Conservation (phyloP, 257 asterid genomes). For the Thymus mandschuricus region DNA sequence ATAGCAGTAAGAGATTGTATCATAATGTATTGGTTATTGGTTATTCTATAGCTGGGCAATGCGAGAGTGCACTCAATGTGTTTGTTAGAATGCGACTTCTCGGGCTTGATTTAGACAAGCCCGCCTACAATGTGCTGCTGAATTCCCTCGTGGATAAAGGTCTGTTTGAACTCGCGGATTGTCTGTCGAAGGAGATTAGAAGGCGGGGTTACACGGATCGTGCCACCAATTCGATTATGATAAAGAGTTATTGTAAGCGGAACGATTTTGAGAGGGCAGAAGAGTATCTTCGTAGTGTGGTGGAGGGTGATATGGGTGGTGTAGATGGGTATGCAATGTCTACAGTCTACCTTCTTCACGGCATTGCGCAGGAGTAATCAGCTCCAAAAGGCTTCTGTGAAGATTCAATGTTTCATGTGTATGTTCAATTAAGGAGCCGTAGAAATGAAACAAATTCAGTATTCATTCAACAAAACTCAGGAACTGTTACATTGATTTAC, state of each 20-base stretch:
- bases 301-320: constrained; percentile 30
- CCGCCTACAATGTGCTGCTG: constrained; percentile 69
- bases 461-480: too few relatives aligned
- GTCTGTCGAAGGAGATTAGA: constrained; percentile 55
- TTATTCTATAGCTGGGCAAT: constrained; percentile 71
- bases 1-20: constrained; percentile 37
- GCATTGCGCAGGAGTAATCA: constrained; percentile 67
- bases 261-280: constrained; percentile 61
- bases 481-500: too few relatives aligned
- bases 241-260: constrained; percentile 63
- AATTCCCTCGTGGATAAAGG: constrained; percentile 74
- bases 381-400: constrained; percentile 53
- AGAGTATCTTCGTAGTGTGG: constrained; percentile 52
- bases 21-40: constrained; percentile 69
- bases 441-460: too few relatives aligned
- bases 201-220: constrained; percentile 49
- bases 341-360: constrained; percentile 40
- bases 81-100: constrained; percentile 78
- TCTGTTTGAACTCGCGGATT: constrained; percentile 52
- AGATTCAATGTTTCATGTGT: too few relatives aligned
- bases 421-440: too few relatives aligned
- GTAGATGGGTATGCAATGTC: constrained; percentile 52
- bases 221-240: constrained; percentile 62
- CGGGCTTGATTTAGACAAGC: constrained; percentile 68
- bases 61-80: constrained; percentile 67